phyloP scores from a whole-genome alignment of 2,329 filamentous ascomycete species.

The Penicillium sp. region DNA sequence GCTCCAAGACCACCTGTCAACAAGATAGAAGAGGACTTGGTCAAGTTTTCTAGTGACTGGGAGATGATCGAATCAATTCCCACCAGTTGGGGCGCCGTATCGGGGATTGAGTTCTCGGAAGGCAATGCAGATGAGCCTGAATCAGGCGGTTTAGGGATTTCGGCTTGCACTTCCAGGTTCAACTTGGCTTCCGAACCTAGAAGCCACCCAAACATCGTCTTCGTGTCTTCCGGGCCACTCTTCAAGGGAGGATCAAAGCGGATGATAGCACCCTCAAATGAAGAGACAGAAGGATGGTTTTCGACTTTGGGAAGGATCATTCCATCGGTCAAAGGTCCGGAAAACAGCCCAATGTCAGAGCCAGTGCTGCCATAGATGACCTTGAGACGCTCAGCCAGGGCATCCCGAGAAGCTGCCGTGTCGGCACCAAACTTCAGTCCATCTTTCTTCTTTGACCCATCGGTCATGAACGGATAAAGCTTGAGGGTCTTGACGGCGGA shows the following conservation, averaged over 20 bases:
- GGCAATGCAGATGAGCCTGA: slow-evolving; percentile 40
- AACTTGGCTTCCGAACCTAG: slow-evolving; percentile 74
- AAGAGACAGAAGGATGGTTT: slow-evolving; percentile 55
- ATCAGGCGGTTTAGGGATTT: slow-evolving; percentile 66
- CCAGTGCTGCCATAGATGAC: slow-evolving; percentile 66
- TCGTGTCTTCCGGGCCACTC: slow-evolving; percentile 32
- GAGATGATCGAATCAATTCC: slow-evolving; percentile 78
- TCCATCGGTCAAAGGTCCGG: slow-evolving; percentile 87
- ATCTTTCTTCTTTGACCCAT: slow-evolving; percentile 57
- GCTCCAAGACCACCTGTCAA: slow-evolving; percentile 86
- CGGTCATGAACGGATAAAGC: slow-evolving; percentile 74
- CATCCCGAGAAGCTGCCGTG: slow-evolving; percentile 78
- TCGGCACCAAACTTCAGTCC: slow-evolving; percentile 86
- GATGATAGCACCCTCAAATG: slow-evolving; percentile 82
- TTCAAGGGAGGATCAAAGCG: slow-evolving; percentile 67
- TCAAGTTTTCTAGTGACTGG: slow-evolving; percentile 73
- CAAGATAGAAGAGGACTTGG: slow-evolving; percentile 84
- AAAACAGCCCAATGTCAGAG: slow-evolving; percentile 64
- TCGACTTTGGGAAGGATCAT: slow-evolving; percentile 69
- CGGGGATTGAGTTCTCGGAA: slow-evolving; percentile 59
- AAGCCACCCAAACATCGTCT: slow-evolving; percentile 62
- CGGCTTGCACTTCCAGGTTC: slow-evolving; percentile 72
- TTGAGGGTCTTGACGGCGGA: slow-evolving; percentile 69
- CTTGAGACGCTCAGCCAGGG: slow-evolving; percentile 68
- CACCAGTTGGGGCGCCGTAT: slow-evolving; percentile 65